Conservation (phyloP, 164 flowering plant genomes). For the Protea cynaroides region DNA sequence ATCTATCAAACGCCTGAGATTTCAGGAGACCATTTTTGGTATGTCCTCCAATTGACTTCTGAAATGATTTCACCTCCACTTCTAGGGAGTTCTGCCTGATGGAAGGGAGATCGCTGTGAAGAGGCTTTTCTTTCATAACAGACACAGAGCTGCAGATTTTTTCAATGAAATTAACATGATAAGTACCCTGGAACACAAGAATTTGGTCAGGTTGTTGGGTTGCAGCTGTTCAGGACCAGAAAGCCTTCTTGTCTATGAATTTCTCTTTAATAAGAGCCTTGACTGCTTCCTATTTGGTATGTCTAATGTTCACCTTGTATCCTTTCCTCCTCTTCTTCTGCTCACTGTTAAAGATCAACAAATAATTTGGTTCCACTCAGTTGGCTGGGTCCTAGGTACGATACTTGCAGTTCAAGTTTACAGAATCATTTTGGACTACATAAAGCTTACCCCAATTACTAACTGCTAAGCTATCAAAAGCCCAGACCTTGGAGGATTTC, state of each 20-base stretch:
- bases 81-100: slow-evolving; percentile 53
- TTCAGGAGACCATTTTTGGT: slow-evolving; percentile 42
- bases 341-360: no score
- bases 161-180: slow-evolving; percentile 55
- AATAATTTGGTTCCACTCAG: no score
- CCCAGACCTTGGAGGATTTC: no score
- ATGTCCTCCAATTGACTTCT: slow-evolving; percentile 22
- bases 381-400: no score
- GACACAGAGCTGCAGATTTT: slow-evolving; percentile 26
- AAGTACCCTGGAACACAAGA: slow-evolving; percentile 48
- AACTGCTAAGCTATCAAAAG: background rate
- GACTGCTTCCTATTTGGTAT: slow-evolving; percentile 56
- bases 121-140: slow-evolving; percentile 35
- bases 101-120: slow-evolving; percentile 70
- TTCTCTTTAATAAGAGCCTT: slow-evolving; percentile 48
- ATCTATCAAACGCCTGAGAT: background rate
- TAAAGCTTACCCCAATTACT: no score
- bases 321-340: background rate
- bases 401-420: no score
- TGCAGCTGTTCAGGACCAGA: slow-evolving; percentile 38
- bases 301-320: background rate
- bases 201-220: slow-evolving; percentile 58
- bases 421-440: no score
- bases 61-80: slow-evolving; percentile 3
- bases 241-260: slow-evolving; percentile 60